A percentile compares a stretch with the other conserved stretches of the same genome.
Evolutionary conservation across 345 rosid species (phyloP).

Genomic region (Hypericum perforatum): DNA sequence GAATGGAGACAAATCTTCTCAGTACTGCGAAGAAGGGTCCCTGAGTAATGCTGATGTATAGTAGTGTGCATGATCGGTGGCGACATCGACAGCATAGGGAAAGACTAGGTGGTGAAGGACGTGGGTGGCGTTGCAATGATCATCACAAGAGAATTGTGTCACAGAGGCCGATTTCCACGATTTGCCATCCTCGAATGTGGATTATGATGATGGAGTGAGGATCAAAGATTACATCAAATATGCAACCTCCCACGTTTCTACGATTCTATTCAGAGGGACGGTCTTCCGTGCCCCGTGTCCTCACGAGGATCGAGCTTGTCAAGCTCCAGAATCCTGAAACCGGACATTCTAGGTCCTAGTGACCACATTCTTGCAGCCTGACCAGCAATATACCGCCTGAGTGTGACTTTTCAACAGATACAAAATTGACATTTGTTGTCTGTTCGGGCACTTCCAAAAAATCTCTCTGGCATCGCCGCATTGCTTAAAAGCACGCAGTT

Average conservation of each 20-base stretch:
- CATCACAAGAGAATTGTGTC: slow-evolving; percentile 4
- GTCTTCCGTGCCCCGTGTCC: neutral
- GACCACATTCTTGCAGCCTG: neutral
- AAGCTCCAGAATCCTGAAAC: neutral
- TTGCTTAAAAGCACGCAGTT: neutral
- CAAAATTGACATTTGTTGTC: neutral
- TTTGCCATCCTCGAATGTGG: slow-evolving; percentile 14
- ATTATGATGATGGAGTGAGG: slow-evolving; percentile 13
- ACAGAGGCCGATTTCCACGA: slow-evolving; percentile 14
- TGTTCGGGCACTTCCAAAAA: neutral
- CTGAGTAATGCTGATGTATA: neutral
- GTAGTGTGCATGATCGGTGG: neutral
- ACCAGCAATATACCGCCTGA: too few relatives aligned
- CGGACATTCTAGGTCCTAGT: neutral
- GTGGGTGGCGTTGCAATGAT: neutral
- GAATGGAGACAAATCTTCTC: neutral
- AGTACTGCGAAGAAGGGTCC: too few relatives aligned
- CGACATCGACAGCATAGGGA: neutral
- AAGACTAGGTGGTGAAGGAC: slow-evolving; percentile 1
- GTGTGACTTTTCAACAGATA: neutral
- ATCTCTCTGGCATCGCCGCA: neutral
- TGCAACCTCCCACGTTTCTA: neutral
- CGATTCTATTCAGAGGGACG: neutral
- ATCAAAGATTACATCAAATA: slow-evolving; percentile 18
- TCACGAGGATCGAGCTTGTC: neutral